Base-by-base conservation (phyloP, 306 rosid species). In the Gynostemma pentaphyllum region DNA sequence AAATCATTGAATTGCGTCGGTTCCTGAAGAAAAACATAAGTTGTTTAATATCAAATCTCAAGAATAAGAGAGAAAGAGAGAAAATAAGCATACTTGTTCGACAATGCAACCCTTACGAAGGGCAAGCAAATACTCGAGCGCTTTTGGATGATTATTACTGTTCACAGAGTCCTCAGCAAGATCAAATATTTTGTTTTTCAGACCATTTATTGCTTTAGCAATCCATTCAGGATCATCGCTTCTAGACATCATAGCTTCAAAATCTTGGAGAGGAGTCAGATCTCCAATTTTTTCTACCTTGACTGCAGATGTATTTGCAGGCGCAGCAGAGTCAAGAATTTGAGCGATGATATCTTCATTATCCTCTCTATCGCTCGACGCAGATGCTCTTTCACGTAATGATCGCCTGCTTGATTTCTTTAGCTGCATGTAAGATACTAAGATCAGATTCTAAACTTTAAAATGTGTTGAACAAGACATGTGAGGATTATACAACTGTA, bases 51-150 rank as follows among this genome's bases (percentile, higher is more conserved):
- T n/a, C n/a, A n/a, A n/a, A n/a, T 16, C 10, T 45, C 27, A 61
- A 27, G 57, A 64, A 69, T 8, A 2, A 32, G 2, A 34, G 24
- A 6, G 24, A n/a, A 21, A 48, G 59, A 56, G 5, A 68, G 50
- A 61, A 47, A 70, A 26, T 50, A 40, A 42, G 15, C 78, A 29
- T 72, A 91, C 98, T 81, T 88, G 96, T 79, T 79, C 96, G 52
- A 77, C 72, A 24, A 91, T 72, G 76, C 96, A 91, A 66, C 85
- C 98, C 73, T 86, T 88, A 48, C 98, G 96, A 70, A 91, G 92
- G 46, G 78, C 82, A 26, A 68, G 66, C 64, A 91, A 78, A 68
- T 77, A 82, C 49, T 80, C 89, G n/a, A 75, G 23, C 34, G 87
- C 92, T 72, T 79, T 83, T 32, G 81, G 60, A 76, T 77, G 83